Evolutionary conservation across 2,329 filamentous ascomycete species (phyloP).

Genomic region (Ilyonectria destructans): DNA sequence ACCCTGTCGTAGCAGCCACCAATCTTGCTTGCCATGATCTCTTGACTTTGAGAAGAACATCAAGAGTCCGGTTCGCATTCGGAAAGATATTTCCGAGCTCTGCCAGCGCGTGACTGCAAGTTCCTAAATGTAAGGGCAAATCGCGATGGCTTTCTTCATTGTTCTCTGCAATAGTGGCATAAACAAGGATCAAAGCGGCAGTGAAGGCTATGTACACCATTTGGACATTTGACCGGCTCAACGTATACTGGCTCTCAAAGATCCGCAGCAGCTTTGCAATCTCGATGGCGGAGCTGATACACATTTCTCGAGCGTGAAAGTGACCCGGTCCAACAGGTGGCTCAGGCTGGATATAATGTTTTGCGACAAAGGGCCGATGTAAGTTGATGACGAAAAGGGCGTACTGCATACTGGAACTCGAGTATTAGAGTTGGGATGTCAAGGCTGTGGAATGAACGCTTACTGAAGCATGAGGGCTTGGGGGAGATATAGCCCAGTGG

Average conservation of each 20-base stretch:
- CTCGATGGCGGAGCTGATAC: conserved; percentile 13
- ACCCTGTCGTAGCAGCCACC: conserved; percentile 1
- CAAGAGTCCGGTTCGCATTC: conserved; percentile 16
- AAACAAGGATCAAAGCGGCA: conserved; percentile 22
- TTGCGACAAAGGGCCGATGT: conserved; percentile 23
- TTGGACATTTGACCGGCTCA: conserved; percentile 9
- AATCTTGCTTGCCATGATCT: conserved; percentile 21
- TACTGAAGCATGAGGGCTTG: conserved; percentile 22
- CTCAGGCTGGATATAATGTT: conserved; percentile 8
- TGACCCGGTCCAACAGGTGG: conserved; percentile 11
- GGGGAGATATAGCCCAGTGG: conserved; percentile 5
- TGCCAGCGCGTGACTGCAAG: conserved; percentile 21
- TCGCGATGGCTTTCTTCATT: background rate
- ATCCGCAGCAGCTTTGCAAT: conserved; percentile 14
- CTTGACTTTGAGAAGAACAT: conserved; percentile 20
- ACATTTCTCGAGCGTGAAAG: conserved; percentile 20
- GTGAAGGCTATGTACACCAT: conserved; percentile 15
- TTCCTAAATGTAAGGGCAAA: conserved; percentile 7
- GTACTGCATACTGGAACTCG: conserved; percentile 17
- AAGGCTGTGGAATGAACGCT: background rate
- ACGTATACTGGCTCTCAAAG: conserved; percentile 6
- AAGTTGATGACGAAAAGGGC: conserved; percentile 7
- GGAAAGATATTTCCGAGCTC: conserved; percentile 17
- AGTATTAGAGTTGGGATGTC: background rate
- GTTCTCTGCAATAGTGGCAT: conserved; percentile 13